phyloP scores from a whole-genome alignment of 2,329 filamentous ascomycete species.

The Fonsecaea multimorphosa region DNA sequence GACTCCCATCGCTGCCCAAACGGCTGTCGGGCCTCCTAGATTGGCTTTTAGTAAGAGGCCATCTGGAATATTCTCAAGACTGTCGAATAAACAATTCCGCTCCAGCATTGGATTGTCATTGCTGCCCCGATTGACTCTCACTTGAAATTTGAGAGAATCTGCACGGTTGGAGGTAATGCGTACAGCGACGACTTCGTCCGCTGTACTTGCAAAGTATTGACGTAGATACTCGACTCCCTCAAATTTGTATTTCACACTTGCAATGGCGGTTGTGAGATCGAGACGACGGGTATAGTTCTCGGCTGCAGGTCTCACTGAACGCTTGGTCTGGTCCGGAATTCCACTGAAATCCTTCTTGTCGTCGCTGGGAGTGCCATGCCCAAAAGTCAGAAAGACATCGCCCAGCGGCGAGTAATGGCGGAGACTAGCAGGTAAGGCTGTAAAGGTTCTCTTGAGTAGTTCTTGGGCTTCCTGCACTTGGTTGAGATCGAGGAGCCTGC shows the following conservation, averaged over 20 bases:
- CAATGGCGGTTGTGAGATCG: slow-evolving; percentile 48
- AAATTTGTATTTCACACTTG: slow-evolving; percentile 48
- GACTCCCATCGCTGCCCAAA: slow-evolving; percentile 7
- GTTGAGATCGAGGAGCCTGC: slow-evolving; percentile 10
- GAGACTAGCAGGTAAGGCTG: slow-evolving; percentile 14
- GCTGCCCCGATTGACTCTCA: slow-evolving; percentile 7
- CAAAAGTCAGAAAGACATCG: slow-evolving; percentile 50
- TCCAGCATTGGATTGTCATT: slow-evolving; percentile 8
- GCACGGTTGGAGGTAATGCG: neutral
- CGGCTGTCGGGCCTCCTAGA: slow-evolving; percentile 6
- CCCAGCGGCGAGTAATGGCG: slow-evolving; percentile 57
- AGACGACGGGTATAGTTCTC: slow-evolving; percentile 42
- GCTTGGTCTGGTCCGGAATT: slow-evolving; percentile 1
- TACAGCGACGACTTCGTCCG: slow-evolving; percentile 47
- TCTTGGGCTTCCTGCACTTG: slow-evolving; percentile 12
- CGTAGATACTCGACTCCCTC: slow-evolving; percentile 45
- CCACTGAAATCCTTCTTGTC: slow-evolving; percentile 13
- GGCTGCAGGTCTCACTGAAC: slow-evolving; percentile 42
- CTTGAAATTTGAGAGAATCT: slow-evolving; percentile 1
- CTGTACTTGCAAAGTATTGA: slow-evolving; percentile 52
- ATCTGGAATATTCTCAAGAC: slow-evolving; percentile 4
- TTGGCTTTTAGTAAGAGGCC: slow-evolving; percentile 6
- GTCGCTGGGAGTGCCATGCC: slow-evolving; percentile 9
- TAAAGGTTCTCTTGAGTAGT: slow-evolving; percentile 9
- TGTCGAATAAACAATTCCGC: slow-evolving; percentile 4